A percentile compares a stretch with the other conserved stretches of the same genome.
Conservation (phyloP, 768 basidiomycete genomes). For the Krasilnikovozyma curviuscula region DNA sequence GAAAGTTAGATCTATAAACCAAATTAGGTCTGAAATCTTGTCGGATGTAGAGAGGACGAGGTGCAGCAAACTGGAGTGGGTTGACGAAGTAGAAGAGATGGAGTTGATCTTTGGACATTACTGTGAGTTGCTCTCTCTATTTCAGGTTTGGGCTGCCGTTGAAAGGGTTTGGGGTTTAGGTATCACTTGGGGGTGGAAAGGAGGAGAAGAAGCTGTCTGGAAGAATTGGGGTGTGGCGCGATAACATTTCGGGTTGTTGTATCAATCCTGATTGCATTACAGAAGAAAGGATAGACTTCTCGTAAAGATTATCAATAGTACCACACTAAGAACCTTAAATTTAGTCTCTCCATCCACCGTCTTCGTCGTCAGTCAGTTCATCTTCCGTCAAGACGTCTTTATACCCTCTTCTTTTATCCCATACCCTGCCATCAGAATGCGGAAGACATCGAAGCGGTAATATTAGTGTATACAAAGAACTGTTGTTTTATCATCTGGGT, state of each 20-base stretch:
- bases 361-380: conserved; percentile 67
- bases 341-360: conserved; percentile 25
- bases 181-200: conserved; percentile 7
- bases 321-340: too few species aligned
- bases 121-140: too few species aligned
- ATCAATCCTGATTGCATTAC: too few species aligned
- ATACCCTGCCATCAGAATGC: conserved; percentile 62
- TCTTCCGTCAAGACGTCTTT: conserved; percentile 51
- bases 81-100: conserved; percentile 89
- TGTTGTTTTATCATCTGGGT: conserved; percentile 21
- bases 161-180: too few species aligned
- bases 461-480: conserved; percentile 58
- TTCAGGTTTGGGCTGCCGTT: too few species aligned
- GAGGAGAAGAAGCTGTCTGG: too few species aligned
- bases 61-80: conserved; percentile 49
- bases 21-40: conserved; percentile 36
- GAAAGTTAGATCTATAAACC: conserved; percentile 44
- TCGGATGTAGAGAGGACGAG: conserved; percentile 19
- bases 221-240: too few species aligned
- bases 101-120: conserved; percentile 79
- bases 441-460: conserved; percentile 62
- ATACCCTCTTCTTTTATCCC: conserved; percentile 56
- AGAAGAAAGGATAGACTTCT: too few species aligned
- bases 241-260: too few species aligned
- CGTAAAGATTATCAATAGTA: too few species aligned